Evolutionary conservation across 768 basidiomycete species (phyloP).

Genomic region (Grammothele lineata): DNA sequence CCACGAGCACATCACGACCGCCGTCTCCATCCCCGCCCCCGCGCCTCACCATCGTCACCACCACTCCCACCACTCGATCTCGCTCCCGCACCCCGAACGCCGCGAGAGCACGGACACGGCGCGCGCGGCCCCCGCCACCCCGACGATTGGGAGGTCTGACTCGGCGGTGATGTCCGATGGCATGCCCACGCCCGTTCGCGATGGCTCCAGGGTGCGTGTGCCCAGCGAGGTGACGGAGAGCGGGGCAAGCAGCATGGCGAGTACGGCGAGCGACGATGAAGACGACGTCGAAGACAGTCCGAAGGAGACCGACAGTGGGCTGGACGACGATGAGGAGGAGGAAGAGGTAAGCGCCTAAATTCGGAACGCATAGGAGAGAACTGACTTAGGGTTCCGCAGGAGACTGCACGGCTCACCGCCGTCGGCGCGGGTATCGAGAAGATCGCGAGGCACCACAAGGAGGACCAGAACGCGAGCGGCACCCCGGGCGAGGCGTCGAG

Average conservation of each 20-base stretch:
- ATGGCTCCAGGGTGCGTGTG: slow-evolving; percentile 2
- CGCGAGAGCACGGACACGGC: not conserved
- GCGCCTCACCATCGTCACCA: slow-evolving; percentile 23
- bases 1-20: slow-evolving; percentile 30
- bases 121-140: not conserved
- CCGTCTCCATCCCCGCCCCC: slow-evolving; percentile 33
- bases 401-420: too few relatives aligned
- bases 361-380: too few relatives aligned
- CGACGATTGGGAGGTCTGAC: too few relatives aligned
- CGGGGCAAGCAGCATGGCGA: slow-evolving; percentile 14
- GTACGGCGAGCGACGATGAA: slow-evolving; percentile 19
- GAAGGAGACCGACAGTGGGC: too few relatives aligned
- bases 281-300: slow-evolving; percentile 27
- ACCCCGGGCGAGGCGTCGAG: too few relatives aligned
- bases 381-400: too few relatives aligned
- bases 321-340: slow-evolving; percentile 22
- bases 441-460: slow-evolving; percentile 34
- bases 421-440: slow-evolving; percentile 48
- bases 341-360: slow-evolving; percentile 16
- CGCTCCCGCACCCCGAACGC: too few relatives aligned
- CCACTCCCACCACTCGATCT: slow-evolving; percentile 11
- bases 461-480: too few relatives aligned
- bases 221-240: slow-evolving; percentile 6
- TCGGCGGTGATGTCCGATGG: too few relatives aligned
- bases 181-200: slow-evolving; percentile 9